These are phyloP conservation scores for Solanum corneliomulleri DNA, from an alignment of 257 asterid genomes.

Conservation along the genomic window DNA sequence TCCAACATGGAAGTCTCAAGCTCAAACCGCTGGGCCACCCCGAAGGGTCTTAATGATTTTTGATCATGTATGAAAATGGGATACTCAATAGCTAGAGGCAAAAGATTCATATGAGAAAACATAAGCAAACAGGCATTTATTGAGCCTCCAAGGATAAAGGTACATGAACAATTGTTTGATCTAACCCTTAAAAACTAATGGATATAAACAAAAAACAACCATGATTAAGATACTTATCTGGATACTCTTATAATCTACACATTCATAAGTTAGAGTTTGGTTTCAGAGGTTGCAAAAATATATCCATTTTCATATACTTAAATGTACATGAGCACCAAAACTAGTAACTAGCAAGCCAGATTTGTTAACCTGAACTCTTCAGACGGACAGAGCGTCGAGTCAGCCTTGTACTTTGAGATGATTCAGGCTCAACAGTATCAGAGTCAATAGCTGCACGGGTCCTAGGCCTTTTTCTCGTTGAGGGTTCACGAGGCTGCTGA, in stretches of 20 bases:
- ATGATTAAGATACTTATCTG: not conserved
- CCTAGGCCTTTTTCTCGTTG: slow-evolving; percentile 21
- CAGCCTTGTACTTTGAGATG: slow-evolving; percentile 22
- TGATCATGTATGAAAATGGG: not conserved
- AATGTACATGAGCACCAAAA: not conserved
- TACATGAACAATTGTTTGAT: not conserved
- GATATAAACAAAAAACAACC: not conserved
- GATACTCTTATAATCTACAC: not conserved
- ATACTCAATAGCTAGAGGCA: not conserved
- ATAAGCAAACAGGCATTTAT: not conserved
- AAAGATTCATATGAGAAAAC: not conserved
- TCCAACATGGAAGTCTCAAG: too few species aligned
- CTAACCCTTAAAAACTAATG: not conserved
- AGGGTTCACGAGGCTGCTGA: slow-evolving; percentile 9
- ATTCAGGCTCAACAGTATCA: slow-evolving; percentile 6
- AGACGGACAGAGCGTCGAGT: slow-evolving; percentile 45
- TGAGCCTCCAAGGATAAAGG: not conserved
- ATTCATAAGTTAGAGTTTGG: not conserved
- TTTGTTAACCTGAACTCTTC: slow-evolving; percentile 9
- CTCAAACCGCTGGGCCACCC: too few species aligned
- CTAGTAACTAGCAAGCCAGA: not conserved
- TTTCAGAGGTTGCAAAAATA: not conserved
- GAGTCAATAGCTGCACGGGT: slow-evolving; percentile 5
- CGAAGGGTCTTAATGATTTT: not conserved
- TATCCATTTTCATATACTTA: not conserved